Percentiles rank a stretch among this genome's conserved stretches.
Evolutionary conservation across 2,329 filamentous ascomycete genomes (phyloP).

Genomic region (Sarocladium oryzae): DNA sequence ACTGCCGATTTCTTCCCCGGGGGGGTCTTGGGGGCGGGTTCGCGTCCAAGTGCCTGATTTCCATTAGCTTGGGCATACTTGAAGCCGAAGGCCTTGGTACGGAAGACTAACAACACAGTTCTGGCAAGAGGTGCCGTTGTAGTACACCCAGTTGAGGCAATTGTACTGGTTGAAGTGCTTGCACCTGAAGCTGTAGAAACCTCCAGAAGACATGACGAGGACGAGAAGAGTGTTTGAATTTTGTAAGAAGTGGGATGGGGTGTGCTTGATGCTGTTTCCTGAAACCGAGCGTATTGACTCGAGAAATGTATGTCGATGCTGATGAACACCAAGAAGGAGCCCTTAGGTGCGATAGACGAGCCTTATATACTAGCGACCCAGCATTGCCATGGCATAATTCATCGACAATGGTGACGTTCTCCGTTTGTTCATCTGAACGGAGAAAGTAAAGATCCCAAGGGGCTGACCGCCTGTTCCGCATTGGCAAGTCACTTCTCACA

Average conservation of each 20-base stretch:
- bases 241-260: background rate
- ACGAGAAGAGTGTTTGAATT: background rate
- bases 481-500: background rate
- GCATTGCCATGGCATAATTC: too few species aligned
- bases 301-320: too few species aligned
- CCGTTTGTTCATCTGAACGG: too few species aligned
- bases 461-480: background rate
- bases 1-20: background rate
- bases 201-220: slow-evolving; percentile 22
- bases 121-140: slow-evolving; percentile 43
- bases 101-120: slow-evolving; percentile 39
- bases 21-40: background rate
- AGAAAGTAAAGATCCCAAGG: background rate
- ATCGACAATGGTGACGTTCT: too few species aligned
- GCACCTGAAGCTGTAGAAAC: slow-evolving; percentile 48
- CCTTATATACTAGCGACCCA: background rate
- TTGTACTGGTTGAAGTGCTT: slow-evolving; percentile 47
- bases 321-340: background rate
- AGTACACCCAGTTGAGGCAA: slow-evolving; percentile 48
- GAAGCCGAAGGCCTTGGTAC: background rate
- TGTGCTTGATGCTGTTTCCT: background rate
- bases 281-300: too few species aligned
- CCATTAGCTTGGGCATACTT: background rate
- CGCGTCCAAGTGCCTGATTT: background rate
- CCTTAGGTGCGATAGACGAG: background rate